Percentiles rank a stretch among this genome's conserved stretches.
phyloP scores from a whole-genome alignment of 257 asterid species.

The Galeopsis tetrahit region DNA sequence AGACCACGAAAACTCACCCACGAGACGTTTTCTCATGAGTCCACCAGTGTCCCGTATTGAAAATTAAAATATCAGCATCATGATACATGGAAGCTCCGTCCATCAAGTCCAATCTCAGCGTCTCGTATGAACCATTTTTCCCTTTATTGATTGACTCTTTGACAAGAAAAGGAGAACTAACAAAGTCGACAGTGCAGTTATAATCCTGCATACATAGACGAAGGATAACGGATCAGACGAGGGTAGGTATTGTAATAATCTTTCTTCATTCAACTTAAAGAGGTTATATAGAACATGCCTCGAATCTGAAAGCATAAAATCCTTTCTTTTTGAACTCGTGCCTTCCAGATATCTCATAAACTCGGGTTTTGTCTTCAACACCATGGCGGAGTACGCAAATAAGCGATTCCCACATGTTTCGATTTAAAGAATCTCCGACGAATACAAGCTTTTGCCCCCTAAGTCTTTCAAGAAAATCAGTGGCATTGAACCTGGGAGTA shows the following conservation, averaged over 20 bases:
- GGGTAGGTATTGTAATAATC: not conserved
- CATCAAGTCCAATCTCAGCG: slow-evolving; percentile 87
- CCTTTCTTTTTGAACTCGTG: slow-evolving; percentile 92
- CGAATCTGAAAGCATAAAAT: slow-evolving; percentile 85
- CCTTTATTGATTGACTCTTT: slow-evolving; percentile 60
- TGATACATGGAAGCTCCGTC: slow-evolving; percentile 79
- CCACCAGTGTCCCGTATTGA: slow-evolving; percentile 99
- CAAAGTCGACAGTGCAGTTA: slow-evolving; percentile 84
- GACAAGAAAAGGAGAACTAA: slow-evolving; percentile 88
- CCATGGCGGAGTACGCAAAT: slow-evolving; percentile 86
- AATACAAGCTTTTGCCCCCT: slow-evolving; percentile 78
- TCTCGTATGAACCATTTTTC: slow-evolving; percentile 69
- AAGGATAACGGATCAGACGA: slow-evolving; percentile 25
- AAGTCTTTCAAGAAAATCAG: slow-evolving; percentile 87
- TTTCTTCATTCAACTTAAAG: not conserved
- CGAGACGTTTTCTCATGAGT: slow-evolving; percentile 95
- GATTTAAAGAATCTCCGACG: slow-evolving; percentile 89
- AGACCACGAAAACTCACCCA: slow-evolving; percentile 58
- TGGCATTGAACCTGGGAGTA: slow-evolving; percentile 64
- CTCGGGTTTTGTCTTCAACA: slow-evolving; percentile 62
- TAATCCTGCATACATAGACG: slow-evolving; percentile 65
- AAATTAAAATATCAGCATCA: slow-evolving; percentile 85
- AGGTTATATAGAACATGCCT: slow-evolving; percentile 55
- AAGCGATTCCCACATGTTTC: slow-evolving; percentile 99
- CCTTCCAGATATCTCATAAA: slow-evolving; percentile 86